A percentile compares a stretch with the other conserved stretches of the same genome.
Evolutionary conservation across 2,329 filamentous ascomycete species (phyloP).

Genomic region (Sporothrix pallida): DNA sequence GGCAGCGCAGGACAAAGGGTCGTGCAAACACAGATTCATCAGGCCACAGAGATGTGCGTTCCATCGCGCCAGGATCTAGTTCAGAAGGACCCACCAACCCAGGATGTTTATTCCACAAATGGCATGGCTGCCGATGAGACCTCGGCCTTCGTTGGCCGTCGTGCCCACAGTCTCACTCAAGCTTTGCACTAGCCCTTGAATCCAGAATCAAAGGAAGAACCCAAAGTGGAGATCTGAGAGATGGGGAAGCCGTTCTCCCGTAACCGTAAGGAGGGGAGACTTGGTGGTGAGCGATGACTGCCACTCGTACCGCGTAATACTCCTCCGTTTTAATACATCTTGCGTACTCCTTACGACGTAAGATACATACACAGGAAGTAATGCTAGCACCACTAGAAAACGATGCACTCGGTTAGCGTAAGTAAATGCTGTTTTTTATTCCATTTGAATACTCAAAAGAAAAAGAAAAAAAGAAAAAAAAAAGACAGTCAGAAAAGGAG

Average conservation of each 20-base stretch:
- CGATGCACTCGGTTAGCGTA: too few relatives aligned
- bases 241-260: neutral
- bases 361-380: neutral
- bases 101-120: conserved; percentile 9
- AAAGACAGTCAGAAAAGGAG: neutral
- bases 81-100: neutral
- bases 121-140: conserved; percentile 28
- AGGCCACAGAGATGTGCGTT: conserved; percentile 20
- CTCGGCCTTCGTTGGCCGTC: conserved; percentile 30
- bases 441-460: neutral
- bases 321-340: too few relatives aligned
- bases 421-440: neutral
- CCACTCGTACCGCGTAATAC: too few relatives aligned
- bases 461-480: neutral
- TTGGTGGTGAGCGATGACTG: too few relatives aligned
- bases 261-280: too few relatives aligned
- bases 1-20: neutral
- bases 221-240: neutral
- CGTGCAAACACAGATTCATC: neutral
- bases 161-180: neutral
- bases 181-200: neutral
- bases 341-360: neutral
- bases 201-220: neutral
- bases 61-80: conserved; percentile 27
- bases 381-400: too few relatives aligned